phyloP scores from a whole-genome alignment of 2,329 filamentous ascomycete species.

The Fusarium xyrophilum region DNA sequence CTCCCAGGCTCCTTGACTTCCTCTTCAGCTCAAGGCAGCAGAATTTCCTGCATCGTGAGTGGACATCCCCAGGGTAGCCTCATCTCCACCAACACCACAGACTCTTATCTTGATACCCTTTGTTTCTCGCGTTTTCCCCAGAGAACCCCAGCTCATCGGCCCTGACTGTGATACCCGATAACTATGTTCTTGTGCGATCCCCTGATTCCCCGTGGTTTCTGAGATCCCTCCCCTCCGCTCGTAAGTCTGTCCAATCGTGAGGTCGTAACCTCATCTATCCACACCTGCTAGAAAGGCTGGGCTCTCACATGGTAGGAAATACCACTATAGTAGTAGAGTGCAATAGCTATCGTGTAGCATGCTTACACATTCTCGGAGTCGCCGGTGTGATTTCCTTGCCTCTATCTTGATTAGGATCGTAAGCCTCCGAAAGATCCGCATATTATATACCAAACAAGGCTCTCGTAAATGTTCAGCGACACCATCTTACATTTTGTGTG shows the following conservation, averaged over 20 bases:
- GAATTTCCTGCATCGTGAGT: constrained; percentile 29
- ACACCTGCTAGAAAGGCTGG: background rate
- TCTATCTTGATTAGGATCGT: constrained; percentile 5
- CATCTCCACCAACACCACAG: constrained; percentile 27
- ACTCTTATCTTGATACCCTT: constrained; percentile 2
- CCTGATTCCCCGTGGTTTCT: constrained; percentile 29
- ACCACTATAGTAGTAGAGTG: background rate
- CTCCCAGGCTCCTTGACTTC: constrained; percentile 5
- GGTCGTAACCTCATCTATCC: constrained; percentile 3
- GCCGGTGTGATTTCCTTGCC: constrained; percentile 5
- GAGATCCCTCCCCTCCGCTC: constrained; percentile 4
- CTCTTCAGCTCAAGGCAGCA: constrained; percentile 33
- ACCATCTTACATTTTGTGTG: background rate
- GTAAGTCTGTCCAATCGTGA: constrained; percentile 14
- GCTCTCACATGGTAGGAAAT: background rate
- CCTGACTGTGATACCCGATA: too few species aligned
- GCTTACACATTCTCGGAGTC: constrained; percentile 21
- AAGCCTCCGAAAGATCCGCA: constrained; percentile 16
- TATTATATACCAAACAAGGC: background rate
- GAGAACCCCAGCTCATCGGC: background rate
- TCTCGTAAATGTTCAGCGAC: background rate
- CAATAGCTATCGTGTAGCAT: background rate
- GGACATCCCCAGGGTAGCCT: constrained; percentile 15
- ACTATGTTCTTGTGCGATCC: constrained; percentile 1
- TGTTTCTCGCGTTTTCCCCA: constrained; percentile 1